A percentile compares a stretch with the other conserved stretches of the same genome.
These are phyloP conservation scores for Fomitopsis palustris DNA, from an alignment of 1,284 basidiomycete genomes.

Conservation along the genomic window DNA sequence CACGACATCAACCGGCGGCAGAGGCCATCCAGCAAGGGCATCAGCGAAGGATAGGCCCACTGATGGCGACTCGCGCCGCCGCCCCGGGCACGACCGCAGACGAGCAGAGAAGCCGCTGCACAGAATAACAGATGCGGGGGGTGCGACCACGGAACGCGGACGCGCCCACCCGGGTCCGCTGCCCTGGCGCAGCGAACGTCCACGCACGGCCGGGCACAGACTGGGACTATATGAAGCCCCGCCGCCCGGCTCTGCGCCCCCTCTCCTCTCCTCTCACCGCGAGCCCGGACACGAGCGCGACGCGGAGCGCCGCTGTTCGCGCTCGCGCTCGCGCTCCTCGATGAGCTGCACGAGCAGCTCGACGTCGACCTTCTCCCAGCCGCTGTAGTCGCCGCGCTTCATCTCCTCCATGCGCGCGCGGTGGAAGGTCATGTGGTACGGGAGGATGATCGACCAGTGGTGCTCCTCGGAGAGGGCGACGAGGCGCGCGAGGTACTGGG, in stretches of 20 bases:
- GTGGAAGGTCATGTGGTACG: conserved; percentile 13
- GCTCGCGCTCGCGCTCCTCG: conserved; percentile 2
- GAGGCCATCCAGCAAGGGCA: too few species aligned
- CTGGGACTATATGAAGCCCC: too few species aligned
- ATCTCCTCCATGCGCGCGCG: conserved; percentile 8
- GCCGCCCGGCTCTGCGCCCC: not conserved
- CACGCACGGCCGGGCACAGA: not conserved
- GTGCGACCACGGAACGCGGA: not conserved
- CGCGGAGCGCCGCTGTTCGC: not conserved
- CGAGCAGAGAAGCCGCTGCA: too few species aligned
- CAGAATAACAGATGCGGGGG: not conserved
- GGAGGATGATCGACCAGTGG: conserved; percentile 11
- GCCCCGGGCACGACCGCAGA: too few species aligned
- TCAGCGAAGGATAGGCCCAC: too few species aligned
- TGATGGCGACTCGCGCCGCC: too few species aligned
- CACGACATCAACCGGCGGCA: too few species aligned
- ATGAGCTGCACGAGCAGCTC: conserved; percentile 8
- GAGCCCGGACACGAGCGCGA: not conserved
- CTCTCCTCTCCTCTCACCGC: not conserved
- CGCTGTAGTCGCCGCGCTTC: conserved; percentile 1
- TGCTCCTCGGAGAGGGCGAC: conserved; percentile 6
- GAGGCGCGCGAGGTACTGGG: conserved; percentile 10
- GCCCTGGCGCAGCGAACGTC: not conserved
- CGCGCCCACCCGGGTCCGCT: not conserved
- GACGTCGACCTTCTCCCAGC: conserved; percentile 8